Conservation (phyloP, 129 eudicot species). For the Deinandra increscens region DNA sequence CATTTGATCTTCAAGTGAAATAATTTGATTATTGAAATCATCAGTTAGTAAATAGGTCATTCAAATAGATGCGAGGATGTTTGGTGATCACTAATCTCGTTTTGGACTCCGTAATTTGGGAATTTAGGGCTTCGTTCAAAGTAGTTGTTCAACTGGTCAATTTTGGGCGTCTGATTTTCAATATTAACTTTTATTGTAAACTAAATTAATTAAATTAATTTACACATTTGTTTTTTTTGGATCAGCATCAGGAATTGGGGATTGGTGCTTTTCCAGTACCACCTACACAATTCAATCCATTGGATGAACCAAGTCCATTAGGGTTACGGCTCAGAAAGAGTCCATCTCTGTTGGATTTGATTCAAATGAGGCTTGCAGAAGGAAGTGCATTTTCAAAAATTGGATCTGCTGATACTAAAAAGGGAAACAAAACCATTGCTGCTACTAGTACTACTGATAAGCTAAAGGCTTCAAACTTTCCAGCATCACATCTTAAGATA, state of each 20-base stretch:
- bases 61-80: not conserved
- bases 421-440: slow-evolving; percentile 46
- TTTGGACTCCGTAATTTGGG: not conserved
- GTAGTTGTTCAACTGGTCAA: too few species aligned
- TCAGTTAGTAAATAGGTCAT: slow-evolving; percentile 3
- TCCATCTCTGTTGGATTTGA: slow-evolving; percentile 85
- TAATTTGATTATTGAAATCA: not conserved
- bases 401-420: slow-evolving; percentile 46
- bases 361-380: slow-evolving; percentile 78
- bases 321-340: slow-evolving; percentile 78
- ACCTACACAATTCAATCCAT: slow-evolving; percentile 62
- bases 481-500: slow-evolving; percentile 70
- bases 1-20: not conserved
- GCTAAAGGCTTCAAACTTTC: slow-evolving; percentile 87
- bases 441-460: slow-evolving; percentile 47
- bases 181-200: not conserved
- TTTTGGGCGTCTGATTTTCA: not conserved
- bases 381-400: slow-evolving; percentile 36
- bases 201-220: not conserved
- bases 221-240: not conserved
- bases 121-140: slow-evolving; percentile 13
- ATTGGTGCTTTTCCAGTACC: slow-evolving; percentile 35
- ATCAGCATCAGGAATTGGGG: slow-evolving; percentile 44
- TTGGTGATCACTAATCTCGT: not conserved
- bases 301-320: slow-evolving; percentile 88